These are phyloP conservation scores for Pseudozyma flocculosa DNA, from an alignment of 1,284 basidiomycete genomes.

Conservation along the genomic window DNA sequence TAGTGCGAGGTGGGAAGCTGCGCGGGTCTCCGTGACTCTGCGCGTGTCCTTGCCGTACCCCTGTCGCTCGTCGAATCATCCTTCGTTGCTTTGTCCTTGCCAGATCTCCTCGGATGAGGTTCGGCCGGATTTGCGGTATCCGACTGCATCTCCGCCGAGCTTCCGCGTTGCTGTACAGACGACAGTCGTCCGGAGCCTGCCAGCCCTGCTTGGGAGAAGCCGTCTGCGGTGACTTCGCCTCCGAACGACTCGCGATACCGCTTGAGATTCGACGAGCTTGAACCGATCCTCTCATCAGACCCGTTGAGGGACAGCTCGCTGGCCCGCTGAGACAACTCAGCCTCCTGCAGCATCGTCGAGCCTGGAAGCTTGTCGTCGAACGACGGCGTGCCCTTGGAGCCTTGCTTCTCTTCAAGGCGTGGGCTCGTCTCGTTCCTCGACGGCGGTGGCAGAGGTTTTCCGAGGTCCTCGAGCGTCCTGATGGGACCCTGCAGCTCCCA, in stretches of 20 bases:
- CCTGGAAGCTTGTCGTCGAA: not conserved
- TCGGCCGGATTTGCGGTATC: no score
- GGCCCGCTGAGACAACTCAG: not conserved
- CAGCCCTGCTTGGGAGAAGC: no score
- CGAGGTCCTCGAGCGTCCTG: slow-evolving; percentile 44
- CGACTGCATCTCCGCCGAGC: no score
- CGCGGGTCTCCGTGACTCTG: not conserved
- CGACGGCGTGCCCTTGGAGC: not conserved
- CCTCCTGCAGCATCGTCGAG: not conserved
- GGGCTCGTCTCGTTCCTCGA: not conserved
- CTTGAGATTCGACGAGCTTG: not conserved
- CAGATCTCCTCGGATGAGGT: slow-evolving; percentile 1
- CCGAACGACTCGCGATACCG: not conserved
- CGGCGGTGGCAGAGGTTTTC: not conserved
- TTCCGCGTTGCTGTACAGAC: no score
- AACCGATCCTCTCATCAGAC: not conserved
- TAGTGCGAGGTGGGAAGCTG: slow-evolving; percentile 27
- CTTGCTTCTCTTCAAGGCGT: not conserved
- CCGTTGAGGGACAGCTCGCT: not conserved
- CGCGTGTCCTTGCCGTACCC: no score
- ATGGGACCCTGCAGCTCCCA: slow-evolving; percentile 64
- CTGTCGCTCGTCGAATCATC: no score
- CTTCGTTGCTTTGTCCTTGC: no score
- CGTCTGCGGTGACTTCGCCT: not conserved
- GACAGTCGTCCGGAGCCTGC: no score